Percentiles rank a stretch among this genome's conserved stretches.
Evolutionary conservation across 352 stramenopile genomes (phyloP).

Genomic region (Pythium apleroticum): DNA sequence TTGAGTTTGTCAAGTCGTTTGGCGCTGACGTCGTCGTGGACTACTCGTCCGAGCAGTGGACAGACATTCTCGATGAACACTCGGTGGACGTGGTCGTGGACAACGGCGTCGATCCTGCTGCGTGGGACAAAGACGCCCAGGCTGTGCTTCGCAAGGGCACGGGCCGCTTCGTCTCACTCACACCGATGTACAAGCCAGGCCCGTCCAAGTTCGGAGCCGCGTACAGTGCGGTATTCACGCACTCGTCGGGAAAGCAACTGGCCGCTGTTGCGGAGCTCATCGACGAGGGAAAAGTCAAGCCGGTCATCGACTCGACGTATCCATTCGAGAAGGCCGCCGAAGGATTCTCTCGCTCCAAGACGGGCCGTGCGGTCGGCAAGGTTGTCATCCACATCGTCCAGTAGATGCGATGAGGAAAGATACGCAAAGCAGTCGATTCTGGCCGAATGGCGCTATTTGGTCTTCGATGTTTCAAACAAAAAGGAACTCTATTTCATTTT

Average conservation of each 20-base stretch:
- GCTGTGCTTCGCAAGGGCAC: slow-evolving; percentile 34
- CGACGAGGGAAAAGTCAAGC: slow-evolving; percentile 30
- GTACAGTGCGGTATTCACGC: slow-evolving; percentile 10
- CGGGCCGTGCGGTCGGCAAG: slow-evolving; percentile 31
- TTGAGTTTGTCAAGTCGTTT: slow-evolving; percentile 28
- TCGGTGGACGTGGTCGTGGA: slow-evolving; percentile 13
- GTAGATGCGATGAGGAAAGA: neutral
- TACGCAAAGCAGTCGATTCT: too few species aligned
- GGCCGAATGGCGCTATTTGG: too few species aligned
- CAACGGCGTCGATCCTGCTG: slow-evolving; percentile 15
- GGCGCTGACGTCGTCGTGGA: slow-evolving; percentile 41
- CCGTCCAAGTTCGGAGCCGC: slow-evolving; percentile 52
- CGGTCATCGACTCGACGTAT: slow-evolving; percentile 33
- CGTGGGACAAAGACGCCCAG: slow-evolving; percentile 34
- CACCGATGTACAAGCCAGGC: slow-evolving; percentile 28
- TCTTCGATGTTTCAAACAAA: too few species aligned
- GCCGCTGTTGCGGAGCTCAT: slow-evolving; percentile 35
- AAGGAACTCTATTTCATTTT: too few species aligned
- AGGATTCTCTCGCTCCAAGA: slow-evolving; percentile 39
- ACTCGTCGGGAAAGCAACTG: slow-evolving; percentile 28
- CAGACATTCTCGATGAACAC: slow-evolving; percentile 15
- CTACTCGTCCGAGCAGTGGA: slow-evolving; percentile 41
- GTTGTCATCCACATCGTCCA: neutral
- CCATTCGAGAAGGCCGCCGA: slow-evolving; percentile 40
- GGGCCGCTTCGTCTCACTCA: slow-evolving; percentile 39